Conservation (phyloP, 129 eudicot species). For the Silybum marianum region DNA sequence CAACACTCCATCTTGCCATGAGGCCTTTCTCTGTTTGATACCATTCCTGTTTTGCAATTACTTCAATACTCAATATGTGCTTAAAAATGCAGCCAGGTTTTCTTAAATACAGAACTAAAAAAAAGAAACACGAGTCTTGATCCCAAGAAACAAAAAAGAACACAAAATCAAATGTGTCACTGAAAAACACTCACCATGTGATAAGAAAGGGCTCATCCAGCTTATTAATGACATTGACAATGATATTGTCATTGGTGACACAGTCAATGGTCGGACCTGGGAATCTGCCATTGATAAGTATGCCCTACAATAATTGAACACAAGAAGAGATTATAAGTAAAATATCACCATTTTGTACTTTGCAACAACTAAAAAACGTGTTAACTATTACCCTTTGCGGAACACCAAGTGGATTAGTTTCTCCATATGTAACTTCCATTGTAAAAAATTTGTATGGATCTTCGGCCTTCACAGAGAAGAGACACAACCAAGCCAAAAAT, state of each 20-base stretch:
- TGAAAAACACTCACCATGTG: slow-evolving; percentile 59
- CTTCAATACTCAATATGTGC: slow-evolving; percentile 8
- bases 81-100: neutral
- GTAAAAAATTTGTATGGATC: slow-evolving; percentile 65
- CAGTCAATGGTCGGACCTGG: slow-evolving; percentile 75
- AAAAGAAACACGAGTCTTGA: neutral
- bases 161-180: neutral
- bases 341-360: neutral
- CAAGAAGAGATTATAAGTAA: neutral
- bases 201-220: slow-evolving; percentile 79
- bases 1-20: slow-evolving; percentile 92
- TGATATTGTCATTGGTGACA: slow-evolving; percentile 74
- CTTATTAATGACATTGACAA: slow-evolving; percentile 63
- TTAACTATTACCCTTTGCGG: slow-evolving; percentile 57
- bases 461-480: slow-evolving; percentile 57
- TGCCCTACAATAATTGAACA: slow-evolving; percentile 47
- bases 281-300: slow-evolving; percentile 74
- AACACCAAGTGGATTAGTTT: slow-evolving; percentile 66
- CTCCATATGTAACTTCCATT: slow-evolving; percentile 63
- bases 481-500: slow-evolving; percentile 48
- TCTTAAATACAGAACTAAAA: neutral
- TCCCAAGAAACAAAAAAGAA: neutral
- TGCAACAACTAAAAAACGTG: slow-evolving; percentile 1
- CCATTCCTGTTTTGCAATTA: slow-evolving; percentile 62
- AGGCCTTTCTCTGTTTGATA: slow-evolving; percentile 64